These are phyloP conservation scores for Gymnopilus junonius DNA, from an alignment of 768 basidiomycete genomes.

Conservation along the genomic window DNA sequence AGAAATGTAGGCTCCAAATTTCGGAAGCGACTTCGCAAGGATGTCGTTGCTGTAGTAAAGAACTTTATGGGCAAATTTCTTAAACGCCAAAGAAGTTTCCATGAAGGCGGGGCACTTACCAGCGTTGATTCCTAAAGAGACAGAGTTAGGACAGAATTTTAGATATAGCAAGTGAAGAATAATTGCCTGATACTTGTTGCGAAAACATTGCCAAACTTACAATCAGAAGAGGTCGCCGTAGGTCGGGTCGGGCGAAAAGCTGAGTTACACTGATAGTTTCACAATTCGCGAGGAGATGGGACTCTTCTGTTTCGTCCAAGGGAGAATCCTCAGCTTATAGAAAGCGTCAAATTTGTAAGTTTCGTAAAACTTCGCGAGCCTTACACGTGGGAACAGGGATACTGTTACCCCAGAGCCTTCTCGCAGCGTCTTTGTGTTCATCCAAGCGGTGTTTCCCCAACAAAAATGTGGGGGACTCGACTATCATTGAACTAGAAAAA, in stretches of 20 bases:
- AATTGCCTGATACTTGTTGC: constrained; percentile 81
- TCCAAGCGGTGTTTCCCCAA: constrained; percentile 49
- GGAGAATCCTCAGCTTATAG: constrained; percentile 44
- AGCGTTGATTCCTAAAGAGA: constrained; percentile 70
- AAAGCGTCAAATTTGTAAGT: neutral
- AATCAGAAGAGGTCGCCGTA: constrained; percentile 65
- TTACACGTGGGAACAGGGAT: constrained; percentile 30
- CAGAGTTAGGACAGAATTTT: neutral
- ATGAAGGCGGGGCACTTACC: constrained; percentile 36
- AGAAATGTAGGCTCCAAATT: constrained; percentile 81
- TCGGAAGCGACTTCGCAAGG: constrained; percentile 77
- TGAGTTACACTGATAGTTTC: constrained; percentile 53
- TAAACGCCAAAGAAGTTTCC: neutral
- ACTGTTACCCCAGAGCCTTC: constrained; percentile 56
- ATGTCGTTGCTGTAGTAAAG: constrained; percentile 93
- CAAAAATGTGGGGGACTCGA: constrained; percentile 79
- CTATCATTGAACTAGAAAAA: constrained; percentile 52
- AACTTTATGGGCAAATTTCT: constrained; percentile 45
- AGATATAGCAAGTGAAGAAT: constrained; percentile 5
- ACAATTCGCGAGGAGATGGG: constrained; percentile 27
- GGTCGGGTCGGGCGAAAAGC: constrained; percentile 53
- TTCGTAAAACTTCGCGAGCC: constrained; percentile 10
- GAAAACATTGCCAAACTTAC: constrained; percentile 74
- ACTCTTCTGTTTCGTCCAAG: constrained; percentile 36
- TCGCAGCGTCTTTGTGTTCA: constrained; percentile 50